phyloP scores from a whole-genome alignment of 306 rosid species.

The Dicorynia guianensis region DNA sequence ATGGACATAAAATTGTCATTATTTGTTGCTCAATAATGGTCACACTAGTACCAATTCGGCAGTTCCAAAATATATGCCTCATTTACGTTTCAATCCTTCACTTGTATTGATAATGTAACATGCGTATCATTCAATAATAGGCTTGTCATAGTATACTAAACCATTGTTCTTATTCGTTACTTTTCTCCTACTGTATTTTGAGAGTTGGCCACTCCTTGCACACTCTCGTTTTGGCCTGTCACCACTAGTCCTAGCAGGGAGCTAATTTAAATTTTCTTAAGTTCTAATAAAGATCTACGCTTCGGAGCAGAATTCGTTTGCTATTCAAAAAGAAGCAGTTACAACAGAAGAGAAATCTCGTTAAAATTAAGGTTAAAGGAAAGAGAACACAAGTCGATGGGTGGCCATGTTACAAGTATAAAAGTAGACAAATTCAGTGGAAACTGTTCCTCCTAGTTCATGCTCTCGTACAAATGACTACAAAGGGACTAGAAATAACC shows the following conservation, averaged over 20 bases:
- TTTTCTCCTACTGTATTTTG: neutral
- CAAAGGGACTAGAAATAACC: neutral
- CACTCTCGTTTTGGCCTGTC: neutral
- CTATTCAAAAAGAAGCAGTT: neutral
- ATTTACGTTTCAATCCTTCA: slow-evolving; percentile 20
- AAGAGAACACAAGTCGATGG: neutral
- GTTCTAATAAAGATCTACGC: neutral
- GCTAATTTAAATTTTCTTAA: neutral
- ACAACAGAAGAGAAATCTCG: neutral
- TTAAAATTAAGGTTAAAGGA: too few relatives aligned
- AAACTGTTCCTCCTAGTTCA: neutral
- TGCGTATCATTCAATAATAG: neutral
- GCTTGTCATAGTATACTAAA: neutral
- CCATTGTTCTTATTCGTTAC: neutral
- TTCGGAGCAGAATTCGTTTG: neutral
- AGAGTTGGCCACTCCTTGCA: neutral
- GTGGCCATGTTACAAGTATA: neutral
- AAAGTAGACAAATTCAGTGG: neutral
- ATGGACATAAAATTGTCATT: neutral
- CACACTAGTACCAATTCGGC: neutral
- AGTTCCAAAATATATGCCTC: neutral
- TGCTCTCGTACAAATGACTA: neutral
- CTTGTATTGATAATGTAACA: slow-evolving; percentile 3
- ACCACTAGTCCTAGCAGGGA: neutral
- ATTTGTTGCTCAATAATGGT: neutral